Conservation (phyloP, 2,329 filamentous ascomycete genomes). For the Diaporthe australafricana region DNA sequence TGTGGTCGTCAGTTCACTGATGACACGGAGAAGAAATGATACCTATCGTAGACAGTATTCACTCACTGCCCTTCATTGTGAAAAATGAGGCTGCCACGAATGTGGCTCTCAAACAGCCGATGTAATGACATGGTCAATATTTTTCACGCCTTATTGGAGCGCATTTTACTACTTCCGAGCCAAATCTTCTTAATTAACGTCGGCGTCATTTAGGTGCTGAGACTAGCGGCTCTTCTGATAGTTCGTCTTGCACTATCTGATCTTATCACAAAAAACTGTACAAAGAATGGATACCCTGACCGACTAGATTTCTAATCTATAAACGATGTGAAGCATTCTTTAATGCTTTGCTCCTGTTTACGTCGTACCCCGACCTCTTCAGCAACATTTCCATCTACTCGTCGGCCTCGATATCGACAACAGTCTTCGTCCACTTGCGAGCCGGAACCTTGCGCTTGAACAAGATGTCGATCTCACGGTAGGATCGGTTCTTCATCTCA, state of each 20-base stretch:
- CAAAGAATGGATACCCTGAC: neutral
- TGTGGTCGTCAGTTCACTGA: conserved; percentile 18
- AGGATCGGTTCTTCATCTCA: conserved; percentile 69
- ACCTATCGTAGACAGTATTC: neutral
- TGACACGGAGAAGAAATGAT: conserved; percentile 28
- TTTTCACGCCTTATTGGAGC: no score
- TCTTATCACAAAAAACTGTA: conserved; percentile 7
- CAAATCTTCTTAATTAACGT: no score
- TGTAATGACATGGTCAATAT: no score
- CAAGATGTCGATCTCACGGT: conserved; percentile 71
- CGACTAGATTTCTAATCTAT: neutral
- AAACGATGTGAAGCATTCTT: neutral
- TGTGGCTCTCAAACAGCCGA: no score
- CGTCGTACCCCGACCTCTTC: neutral
- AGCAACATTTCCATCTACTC: conserved; percentile 57
- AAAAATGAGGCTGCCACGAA: no score
- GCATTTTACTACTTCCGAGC: no score
- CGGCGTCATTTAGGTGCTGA: no score
- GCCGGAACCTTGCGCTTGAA: conserved; percentile 66
- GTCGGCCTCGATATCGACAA: conserved; percentile 69
- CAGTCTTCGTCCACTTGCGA: conserved; percentile 66
- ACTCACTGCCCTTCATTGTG: neutral
- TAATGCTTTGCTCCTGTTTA: neutral
- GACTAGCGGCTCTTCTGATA: no score
- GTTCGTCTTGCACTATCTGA: no score